Conservation (phyloP, 139 green algal genomes). For the Chlamydomonas applanata region DNA sequence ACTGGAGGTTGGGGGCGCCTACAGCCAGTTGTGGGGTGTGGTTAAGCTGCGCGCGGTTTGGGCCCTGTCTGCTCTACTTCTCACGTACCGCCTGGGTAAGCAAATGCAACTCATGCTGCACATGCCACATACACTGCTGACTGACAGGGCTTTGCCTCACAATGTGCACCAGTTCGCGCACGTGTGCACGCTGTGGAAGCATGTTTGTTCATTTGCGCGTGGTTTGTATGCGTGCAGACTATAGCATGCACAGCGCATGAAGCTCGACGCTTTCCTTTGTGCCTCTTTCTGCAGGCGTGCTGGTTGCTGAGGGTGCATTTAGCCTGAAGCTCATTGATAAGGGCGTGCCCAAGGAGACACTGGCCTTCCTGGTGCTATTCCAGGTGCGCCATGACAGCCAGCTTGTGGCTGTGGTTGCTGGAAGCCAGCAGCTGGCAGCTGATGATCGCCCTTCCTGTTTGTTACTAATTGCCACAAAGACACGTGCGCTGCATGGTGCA, state of each 20-base stretch:
- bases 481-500: too few relatives aligned
- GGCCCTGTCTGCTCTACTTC: conserved; percentile 66
- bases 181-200: too few relatives aligned
- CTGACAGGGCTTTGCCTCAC: too few relatives aligned
- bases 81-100: conserved; percentile 60
- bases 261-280: too few relatives aligned
- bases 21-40: conserved; percentile 54
- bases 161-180: too few relatives aligned
- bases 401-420: too few relatives aligned
- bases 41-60: conserved; percentile 68
- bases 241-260: too few relatives aligned
- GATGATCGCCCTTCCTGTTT: neutral
- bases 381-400: too few relatives aligned
- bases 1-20: conserved; percentile 22
- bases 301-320: conserved; percentile 68
- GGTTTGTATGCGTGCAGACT: too few relatives aligned
- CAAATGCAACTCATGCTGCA: neutral
- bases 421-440: too few relatives aligned
- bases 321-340: conserved; percentile 90
- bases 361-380: conserved; percentile 79
- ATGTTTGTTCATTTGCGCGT: too few relatives aligned
- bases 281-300: conserved; percentile 58
- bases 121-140: neutral
- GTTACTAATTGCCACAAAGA: neutral
- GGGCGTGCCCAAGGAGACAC: conserved; percentile 79